Base-by-base conservation (phyloP, 257 asterid genomes). In the Nicotiana attenuata region DNA sequence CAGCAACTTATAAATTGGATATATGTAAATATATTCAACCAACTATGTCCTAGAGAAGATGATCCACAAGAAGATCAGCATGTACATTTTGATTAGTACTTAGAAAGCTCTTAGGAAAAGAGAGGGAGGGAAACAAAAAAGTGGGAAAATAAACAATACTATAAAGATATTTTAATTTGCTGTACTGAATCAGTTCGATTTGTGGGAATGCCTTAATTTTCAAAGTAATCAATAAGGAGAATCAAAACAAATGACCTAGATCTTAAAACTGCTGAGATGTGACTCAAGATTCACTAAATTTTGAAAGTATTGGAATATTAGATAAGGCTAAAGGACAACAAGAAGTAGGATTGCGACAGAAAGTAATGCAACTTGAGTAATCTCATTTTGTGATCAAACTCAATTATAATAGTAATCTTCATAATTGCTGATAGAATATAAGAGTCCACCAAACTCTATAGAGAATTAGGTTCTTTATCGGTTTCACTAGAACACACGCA, bases 341-440 rank as follows among this genome's bases (percentile, higher is more conserved):
- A 73, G 47, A 3, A 24, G 61, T 45, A 45, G 61, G 78, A 73
- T 14, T 73, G 78, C 20, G 78, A 73, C 78, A 47, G 38, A 73
- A 73, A 45, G 78, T 11, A 73, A 69, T 11, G 78, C 57, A 69
- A 69, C 57, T 69, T n/a, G 77, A 38, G 50, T 69, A 69, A 69
- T 41, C 59, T 69, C 13, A 11, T 69, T 41, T 11, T 41, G 22
- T 11, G 33, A 41, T n/a, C 33, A 69, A 28, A n/a, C n/a, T n/a
- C n/a, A n/a, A n/a, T n/a, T n/a, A n/a, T n/a, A n/a, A n/a, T n/a
- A n/a, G n/a, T n/a, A n/a, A n/a, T n/a, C n/a, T n/a, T n/a, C n/a
- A n/a, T n/a, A n/a, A n/a, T n/a, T n/a, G n/a, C n/a, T n/a, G n/a
- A n/a, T n/a, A n/a, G n/a, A n/a, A n/a, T n/a, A n/a, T n/a, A n/a